Conservation (phyloP, 2,329 filamentous ascomycete species). For the Phialocephala sp. region DNA sequence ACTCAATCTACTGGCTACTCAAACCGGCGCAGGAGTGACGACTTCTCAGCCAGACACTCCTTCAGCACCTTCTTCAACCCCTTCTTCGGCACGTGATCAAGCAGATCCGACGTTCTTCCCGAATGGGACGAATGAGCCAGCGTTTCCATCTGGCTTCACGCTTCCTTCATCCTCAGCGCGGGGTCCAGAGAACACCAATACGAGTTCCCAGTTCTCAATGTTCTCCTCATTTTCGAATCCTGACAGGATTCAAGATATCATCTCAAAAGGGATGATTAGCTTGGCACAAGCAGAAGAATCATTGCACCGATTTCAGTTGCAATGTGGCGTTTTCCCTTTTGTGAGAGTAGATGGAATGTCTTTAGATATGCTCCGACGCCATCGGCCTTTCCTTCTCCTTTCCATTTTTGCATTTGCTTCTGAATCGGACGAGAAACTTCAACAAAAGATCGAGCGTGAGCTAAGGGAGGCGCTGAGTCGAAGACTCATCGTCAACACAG, state of each 20-base stretch:
- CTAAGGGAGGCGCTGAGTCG: conserved; percentile 61
- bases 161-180: neutral
- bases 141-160: neutral
- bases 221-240: conserved; percentile 7
- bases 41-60: neutral
- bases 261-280: conserved; percentile 25
- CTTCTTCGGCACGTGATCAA: neutral
- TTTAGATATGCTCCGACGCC: conserved; percentile 49
- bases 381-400: conserved; percentile 59
- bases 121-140: neutral
- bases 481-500: conserved; percentile 61
- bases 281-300: conserved; percentile 30
- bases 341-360: conserved; percentile 46
- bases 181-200: neutral
- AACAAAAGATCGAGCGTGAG: conserved; percentile 61
- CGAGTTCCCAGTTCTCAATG: neutral
- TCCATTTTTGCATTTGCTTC: conserved; percentile 59
- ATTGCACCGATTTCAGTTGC: conserved; percentile 24
- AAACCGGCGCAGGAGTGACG: conserved; percentile 6
- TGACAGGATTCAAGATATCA: conserved; percentile 42
- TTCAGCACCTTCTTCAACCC: neutral
- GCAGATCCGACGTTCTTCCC: neutral
- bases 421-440: conserved; percentile 55
- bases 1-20: conserved; percentile 25
- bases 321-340: conserved; percentile 33